Conservation (phyloP, 257 asterid genomes). For the Gentiana macrophylla region DNA sequence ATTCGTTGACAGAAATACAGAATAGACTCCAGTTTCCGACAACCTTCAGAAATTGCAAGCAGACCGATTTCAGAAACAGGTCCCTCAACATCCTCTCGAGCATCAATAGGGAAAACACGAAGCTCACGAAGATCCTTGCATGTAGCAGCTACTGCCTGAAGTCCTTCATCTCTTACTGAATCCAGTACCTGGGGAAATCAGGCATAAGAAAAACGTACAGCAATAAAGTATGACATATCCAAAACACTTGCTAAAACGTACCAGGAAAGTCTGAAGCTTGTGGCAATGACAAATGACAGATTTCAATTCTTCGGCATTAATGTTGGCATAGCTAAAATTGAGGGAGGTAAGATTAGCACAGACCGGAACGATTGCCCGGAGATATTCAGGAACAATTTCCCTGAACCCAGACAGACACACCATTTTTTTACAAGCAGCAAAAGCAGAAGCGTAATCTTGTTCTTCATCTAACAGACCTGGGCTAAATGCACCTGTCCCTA, state of each 20-base stretch:
- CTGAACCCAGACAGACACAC: slow-evolving; percentile 42
- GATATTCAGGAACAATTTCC: slow-evolving; percentile 27
- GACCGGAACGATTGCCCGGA: slow-evolving; percentile 35
- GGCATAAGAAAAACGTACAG: not conserved
- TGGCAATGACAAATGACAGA: slow-evolving; percentile 29
- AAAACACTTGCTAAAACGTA: slow-evolving; percentile 11
- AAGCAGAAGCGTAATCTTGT: slow-evolving; percentile 32
- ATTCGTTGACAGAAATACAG: slow-evolving; percentile 42
- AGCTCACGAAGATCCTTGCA: slow-evolving; percentile 46
- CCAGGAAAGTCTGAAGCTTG: slow-evolving; percentile 45
- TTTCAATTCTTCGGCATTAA: slow-evolving; percentile 35
- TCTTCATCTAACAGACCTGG: slow-evolving; percentile 24
- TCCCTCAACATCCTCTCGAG: slow-evolving; percentile 38
- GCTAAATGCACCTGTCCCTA: slow-evolving; percentile 42
- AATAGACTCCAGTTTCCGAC: slow-evolving; percentile 40
- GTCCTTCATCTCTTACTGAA: slow-evolving; percentile 14
- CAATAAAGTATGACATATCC: not conserved
- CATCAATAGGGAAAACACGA: slow-evolving; percentile 40
- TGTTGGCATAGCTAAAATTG: slow-evolving; percentile 35
- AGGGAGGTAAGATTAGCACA: slow-evolving; percentile 42
- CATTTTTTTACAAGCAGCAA: slow-evolving; percentile 42
- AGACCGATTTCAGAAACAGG: slow-evolving; percentile 45
- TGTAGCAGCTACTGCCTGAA: slow-evolving; percentile 39
- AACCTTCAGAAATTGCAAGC: slow-evolving; percentile 44
- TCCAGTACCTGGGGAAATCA: not conserved